Evolutionary conservation across 768 basidiomycete species (phyloP).

Genomic region (Lentinus brumalis): DNA sequence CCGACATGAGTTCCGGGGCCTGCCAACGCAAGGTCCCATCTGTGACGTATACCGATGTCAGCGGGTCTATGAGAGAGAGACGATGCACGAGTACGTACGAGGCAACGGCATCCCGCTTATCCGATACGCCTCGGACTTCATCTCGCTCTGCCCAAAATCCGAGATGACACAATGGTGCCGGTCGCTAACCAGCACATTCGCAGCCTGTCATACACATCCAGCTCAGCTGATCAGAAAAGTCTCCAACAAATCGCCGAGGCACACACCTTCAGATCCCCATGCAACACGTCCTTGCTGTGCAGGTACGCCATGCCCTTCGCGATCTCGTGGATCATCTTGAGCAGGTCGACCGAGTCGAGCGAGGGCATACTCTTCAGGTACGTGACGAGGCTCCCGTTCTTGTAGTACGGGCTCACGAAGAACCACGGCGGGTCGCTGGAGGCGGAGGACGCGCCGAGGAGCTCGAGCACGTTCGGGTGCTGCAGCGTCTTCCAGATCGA

Average conservation of each 20-base stretch:
- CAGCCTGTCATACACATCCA: slow-evolving; percentile 43
- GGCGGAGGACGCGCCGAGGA: slow-evolving; percentile 79
- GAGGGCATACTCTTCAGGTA: slow-evolving; percentile 47
- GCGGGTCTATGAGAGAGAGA: not conserved
- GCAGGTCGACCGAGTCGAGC: slow-evolving; percentile 44
- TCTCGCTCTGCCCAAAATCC: slow-evolving; percentile 83
- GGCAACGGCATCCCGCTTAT: slow-evolving; percentile 49
- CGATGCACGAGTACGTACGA: slow-evolving; percentile 24
- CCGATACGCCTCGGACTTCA: slow-evolving; percentile 70
- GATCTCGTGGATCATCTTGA: slow-evolving; percentile 71
- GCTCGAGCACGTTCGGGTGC: slow-evolving; percentile 70
- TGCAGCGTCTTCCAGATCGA: slow-evolving; percentile 66
- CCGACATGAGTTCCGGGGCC: slow-evolving; percentile 42
- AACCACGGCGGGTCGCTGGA: slow-evolving; percentile 50
- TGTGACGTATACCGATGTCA: slow-evolving; percentile 22
- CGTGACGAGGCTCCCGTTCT: slow-evolving; percentile 62
- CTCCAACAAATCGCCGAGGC: not conserved
- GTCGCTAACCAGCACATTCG: slow-evolving; percentile 78
- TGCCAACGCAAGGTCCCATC: slow-evolving; percentile 57
- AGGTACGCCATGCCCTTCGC: slow-evolving; percentile 83
- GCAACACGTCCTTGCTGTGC: slow-evolving; percentile 66
- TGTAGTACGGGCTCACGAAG: slow-evolving; percentile 69
- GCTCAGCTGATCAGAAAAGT: not conserved
- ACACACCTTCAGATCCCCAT: slow-evolving; percentile 79
- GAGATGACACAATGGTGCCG: slow-evolving; percentile 68